Base-by-base conservation (phyloP, 2,329 filamentous ascomycete genomes). In the Pseudogymnoascus sp. region DNA sequence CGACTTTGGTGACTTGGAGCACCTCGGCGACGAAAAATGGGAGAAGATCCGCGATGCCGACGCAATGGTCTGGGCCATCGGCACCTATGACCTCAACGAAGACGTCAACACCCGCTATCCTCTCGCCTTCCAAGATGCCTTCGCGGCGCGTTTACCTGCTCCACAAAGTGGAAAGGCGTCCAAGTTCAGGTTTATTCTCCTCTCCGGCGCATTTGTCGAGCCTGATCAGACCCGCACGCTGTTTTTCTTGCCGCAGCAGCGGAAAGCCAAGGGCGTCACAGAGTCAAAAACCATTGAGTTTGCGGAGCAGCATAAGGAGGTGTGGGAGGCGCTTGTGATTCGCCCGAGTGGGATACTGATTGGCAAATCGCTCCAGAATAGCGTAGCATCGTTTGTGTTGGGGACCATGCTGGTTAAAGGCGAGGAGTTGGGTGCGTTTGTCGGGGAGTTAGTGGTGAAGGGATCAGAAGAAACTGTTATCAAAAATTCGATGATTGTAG, bases 191-290 rank as follows among this genome's bases (percentile, higher is more conserved):
- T 74, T 69, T 36, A 67, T 76, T 2, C 73, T 73, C 38, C 64
- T 76, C 4, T 75, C 74, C 40, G 74, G 75, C 1, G 73, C 69
- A 12, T 74, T 73, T 31, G 73, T 75, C 0, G 65, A 69, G 10
- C 72, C 71, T 16, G 67, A 76, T 16, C 74, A 76, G 62, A 69
- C 73, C 5, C 62, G 67, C 18, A 71, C 64, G 25, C 14, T 76
- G 14, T 73, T 69, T 66, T 70, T 70, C 0, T 44, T 70, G 18
- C 69, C 66, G 1, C 68, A 71, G 11, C 64, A 68, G 36, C 67
- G 71, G 36, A 72, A 71, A 53, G 61, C 69, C 14, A 71, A 71
- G 65, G 71, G 71, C 67, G 3, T 61, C 1, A 64, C 67, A 4
- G 70, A 72, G 56, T 64, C 66, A 4, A 65, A 59, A 62, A 65